A percentile compares a stretch with the other conserved stretches of the same genome.
phyloP scores from a whole-genome alignment of 106 monocot genomes.

The Acorus gramineus region DNA sequence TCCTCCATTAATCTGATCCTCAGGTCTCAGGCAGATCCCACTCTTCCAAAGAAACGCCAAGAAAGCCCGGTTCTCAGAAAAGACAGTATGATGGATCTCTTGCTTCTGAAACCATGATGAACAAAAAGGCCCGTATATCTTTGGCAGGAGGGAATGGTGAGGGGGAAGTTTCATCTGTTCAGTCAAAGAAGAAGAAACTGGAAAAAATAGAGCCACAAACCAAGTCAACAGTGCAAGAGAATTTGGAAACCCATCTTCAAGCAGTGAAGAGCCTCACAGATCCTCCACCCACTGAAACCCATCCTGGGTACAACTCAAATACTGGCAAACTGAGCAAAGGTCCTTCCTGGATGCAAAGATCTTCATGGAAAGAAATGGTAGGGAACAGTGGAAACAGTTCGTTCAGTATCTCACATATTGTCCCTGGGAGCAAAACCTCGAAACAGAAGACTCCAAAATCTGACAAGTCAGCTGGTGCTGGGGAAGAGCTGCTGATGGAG shows the following conservation, averaged over 20 bases:
- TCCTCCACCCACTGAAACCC: conserved; percentile 1
- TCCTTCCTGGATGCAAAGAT: conserved; percentile 66
- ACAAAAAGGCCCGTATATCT: conserved; percentile 6
- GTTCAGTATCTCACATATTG: conserved; percentile 48
- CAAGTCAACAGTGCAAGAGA: not conserved
- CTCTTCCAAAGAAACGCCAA: conserved; percentile 3
- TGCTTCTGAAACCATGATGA: conserved; percentile 12
- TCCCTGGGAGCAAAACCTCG: conserved; percentile 16
- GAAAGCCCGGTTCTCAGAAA: conserved; percentile 13
- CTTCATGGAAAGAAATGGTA: conserved; percentile 84
- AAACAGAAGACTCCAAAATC: conserved; percentile 2
- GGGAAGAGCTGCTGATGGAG: not conserved
- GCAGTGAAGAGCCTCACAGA: not conserved
- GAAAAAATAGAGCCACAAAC: conserved; percentile 5
- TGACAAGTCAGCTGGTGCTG: not conserved
- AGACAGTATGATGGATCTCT: conserved; percentile 19
- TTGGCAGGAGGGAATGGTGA: conserved; percentile 3
- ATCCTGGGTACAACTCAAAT: conserved; percentile 1
- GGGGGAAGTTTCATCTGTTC: conserved; percentile 12
- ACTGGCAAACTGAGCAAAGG: conserved; percentile 11
- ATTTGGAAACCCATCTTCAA: conserved; percentile 3
- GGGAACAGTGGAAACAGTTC: conserved; percentile 24
- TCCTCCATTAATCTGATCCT: not conserved
- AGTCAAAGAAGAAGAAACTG: not conserved
- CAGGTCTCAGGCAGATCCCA: conserved; percentile 27